Evolutionary conservation across 306 rosid species (phyloP).

Genomic region (Ziziphus jujuba): DNA sequence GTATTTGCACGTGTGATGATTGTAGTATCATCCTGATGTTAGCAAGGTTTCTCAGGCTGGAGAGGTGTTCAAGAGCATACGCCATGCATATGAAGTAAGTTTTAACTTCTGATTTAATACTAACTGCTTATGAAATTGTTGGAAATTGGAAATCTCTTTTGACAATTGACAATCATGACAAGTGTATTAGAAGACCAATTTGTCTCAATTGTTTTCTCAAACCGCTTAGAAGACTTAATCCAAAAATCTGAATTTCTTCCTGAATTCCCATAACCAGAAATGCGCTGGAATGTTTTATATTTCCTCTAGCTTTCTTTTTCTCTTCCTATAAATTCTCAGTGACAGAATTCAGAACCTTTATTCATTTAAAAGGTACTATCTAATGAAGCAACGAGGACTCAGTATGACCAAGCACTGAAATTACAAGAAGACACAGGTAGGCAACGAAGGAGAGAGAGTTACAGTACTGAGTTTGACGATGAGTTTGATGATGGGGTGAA

Average conservation of each 20-base stretch:
- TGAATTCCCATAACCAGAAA: not conserved
- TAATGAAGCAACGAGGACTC: constrained; percentile 61
- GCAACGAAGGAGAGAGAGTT: constrained; percentile 44
- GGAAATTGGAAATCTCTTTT: constrained; percentile 1
- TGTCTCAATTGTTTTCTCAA: not conserved
- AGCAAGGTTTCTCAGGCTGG: constrained; percentile 73
- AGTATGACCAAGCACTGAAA: constrained; percentile 61
- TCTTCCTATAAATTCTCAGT: not conserved
- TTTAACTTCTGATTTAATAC: constrained; percentile 1
- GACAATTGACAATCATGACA: not conserved
- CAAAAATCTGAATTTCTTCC: not conserved
- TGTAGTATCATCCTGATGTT: constrained; percentile 95
- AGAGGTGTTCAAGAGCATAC: constrained; percentile 75
- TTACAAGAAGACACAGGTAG: constrained; percentile 35
- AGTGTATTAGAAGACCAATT: not conserved
- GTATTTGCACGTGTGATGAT: constrained; percentile 14
- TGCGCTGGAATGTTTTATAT: not conserved
- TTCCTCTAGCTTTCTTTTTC: not conserved
- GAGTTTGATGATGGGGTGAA: constrained; percentile 57
- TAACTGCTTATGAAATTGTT: constrained; percentile 15
- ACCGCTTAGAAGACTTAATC: not conserved
- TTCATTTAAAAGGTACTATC: constrained; percentile 65
- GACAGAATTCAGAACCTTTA: constrained; percentile 8
- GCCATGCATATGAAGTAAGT: constrained; percentile 74
- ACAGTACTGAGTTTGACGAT: constrained; percentile 56